Evolutionary conservation across 768 basidiomycete species (phyloP).

Genomic region (Collybia nuda): DNA sequence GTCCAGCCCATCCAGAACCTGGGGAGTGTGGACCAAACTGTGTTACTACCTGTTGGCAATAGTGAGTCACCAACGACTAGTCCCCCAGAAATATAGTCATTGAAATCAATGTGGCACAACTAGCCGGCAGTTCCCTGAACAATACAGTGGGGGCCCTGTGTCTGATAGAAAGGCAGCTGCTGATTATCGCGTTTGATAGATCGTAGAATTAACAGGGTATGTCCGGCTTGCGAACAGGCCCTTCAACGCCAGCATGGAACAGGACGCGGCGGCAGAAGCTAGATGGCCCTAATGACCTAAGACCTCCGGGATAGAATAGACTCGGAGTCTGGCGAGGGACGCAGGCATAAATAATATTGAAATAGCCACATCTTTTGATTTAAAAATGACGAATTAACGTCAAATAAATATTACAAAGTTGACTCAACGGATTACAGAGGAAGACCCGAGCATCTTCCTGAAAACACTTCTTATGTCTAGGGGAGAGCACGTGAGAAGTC

Average conservation of each 20-base stretch:
- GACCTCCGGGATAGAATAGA: too few species aligned
- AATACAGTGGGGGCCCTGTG: slow-evolving; percentile 52
- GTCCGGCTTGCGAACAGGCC: slow-evolving; percentile 25
- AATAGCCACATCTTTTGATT: too few species aligned
- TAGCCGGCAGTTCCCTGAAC: slow-evolving; percentile 72
- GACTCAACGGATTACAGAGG: too few species aligned
- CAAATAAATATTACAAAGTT: too few species aligned
- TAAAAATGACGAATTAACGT: too few species aligned
- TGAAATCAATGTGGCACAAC: slow-evolving; percentile 14
- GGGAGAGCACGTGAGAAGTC: not conserved
- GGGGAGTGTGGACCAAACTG: slow-evolving; percentile 59
- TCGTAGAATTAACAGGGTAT: slow-evolving; percentile 25
- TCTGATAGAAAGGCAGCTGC: slow-evolving; percentile 3
- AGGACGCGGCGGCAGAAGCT: not conserved
- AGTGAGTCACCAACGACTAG: slow-evolving; percentile 44
- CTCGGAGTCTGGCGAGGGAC: too few species aligned
- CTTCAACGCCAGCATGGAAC: slow-evolving; percentile 2
- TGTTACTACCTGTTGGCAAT: slow-evolving; percentile 70
- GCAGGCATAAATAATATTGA: too few species aligned
- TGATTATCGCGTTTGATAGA: slow-evolving; percentile 23
- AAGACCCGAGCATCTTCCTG: not conserved
- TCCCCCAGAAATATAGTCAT: slow-evolving; percentile 9
- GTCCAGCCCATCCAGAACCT: slow-evolving; percentile 50
- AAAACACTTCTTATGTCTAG: not conserved
- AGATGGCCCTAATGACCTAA: too few species aligned